Evolutionary conservation across 306 rosid species (phyloP).

Genomic region (Rosa chinensis): DNA sequence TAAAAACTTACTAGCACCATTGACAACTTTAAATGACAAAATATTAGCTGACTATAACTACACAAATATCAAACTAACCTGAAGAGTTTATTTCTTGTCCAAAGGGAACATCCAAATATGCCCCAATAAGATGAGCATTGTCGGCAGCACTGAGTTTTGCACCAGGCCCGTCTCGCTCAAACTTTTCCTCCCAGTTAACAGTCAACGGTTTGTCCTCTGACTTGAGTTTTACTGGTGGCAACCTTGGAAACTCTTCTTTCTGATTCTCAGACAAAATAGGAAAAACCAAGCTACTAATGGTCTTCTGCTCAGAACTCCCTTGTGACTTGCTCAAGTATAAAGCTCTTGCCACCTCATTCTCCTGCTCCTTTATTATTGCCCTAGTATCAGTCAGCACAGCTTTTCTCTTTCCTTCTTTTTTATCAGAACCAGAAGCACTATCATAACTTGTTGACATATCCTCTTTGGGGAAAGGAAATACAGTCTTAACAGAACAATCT

Average conservation of each 20-base stretch:
- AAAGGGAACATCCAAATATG: constrained; percentile 83
- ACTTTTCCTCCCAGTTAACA: constrained; percentile 80
- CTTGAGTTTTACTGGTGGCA: constrained; percentile 92
- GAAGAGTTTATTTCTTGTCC: constrained; percentile 85
- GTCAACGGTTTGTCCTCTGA: constrained; percentile 74
- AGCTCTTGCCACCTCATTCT: constrained; percentile 86
- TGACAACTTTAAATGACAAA: constrained; percentile 3
- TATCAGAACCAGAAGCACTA: constrained; percentile 44
- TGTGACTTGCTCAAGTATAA: constrained; percentile 63
- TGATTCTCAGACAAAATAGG: constrained; percentile 61
- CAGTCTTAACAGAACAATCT: constrained; percentile 78
- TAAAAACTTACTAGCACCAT: constrained; percentile 13
- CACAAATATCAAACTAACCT: constrained; percentile 48
- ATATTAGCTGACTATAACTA: neutral
- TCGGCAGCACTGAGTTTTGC: constrained; percentile 51
- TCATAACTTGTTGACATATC: constrained; percentile 54
- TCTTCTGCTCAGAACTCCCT: constrained; percentile 61
- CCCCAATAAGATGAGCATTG: constrained; percentile 63
- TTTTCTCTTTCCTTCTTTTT: constrained; percentile 64
- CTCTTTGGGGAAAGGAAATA: constrained; percentile 71
- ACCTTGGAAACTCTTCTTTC: constrained; percentile 82
- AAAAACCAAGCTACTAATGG: constrained; percentile 48
- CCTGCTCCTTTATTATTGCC: constrained; percentile 75
- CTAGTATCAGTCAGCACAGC: constrained; percentile 52
- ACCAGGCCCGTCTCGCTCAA: constrained; percentile 60